Conservation (phyloP, 257 asterid genomes). For the Handroanthus guayacan region DNA sequence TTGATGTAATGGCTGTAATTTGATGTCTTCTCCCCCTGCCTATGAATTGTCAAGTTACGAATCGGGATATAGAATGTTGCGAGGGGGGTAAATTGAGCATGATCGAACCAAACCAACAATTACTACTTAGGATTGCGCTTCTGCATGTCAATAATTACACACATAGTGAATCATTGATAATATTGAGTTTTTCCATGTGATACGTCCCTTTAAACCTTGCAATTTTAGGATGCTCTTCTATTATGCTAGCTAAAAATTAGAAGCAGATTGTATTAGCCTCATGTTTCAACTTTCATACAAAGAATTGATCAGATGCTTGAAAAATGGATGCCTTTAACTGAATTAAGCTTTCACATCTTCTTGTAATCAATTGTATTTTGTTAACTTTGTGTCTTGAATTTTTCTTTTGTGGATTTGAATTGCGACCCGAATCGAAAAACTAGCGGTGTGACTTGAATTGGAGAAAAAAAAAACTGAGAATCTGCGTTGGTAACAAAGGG, state of each 20-base stretch:
- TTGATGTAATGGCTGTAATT: conserved; percentile 47
- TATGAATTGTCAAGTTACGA: conserved; percentile 29
- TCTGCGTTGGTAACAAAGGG: too few species aligned
- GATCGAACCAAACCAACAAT: neutral
- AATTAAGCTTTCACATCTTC: conserved; percentile 13
- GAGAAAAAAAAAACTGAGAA: too few species aligned
- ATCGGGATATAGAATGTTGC: conserved; percentile 6
- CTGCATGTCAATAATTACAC: neutral
- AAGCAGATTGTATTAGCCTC: conserved; percentile 87
- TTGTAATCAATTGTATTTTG: conserved; percentile 27
- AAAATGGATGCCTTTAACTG: neutral
- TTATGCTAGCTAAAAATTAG: conserved; percentile 78
- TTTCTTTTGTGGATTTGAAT: too few species aligned
- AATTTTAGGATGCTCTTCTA: conserved; percentile 80
- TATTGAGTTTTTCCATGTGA: conserved; percentile 19
- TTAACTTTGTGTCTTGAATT: too few species aligned
- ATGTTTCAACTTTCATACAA: conserved; percentile 92
- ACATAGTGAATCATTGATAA: neutral
- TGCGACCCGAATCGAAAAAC: too few species aligned
- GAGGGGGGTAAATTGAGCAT: conserved; percentile 1
- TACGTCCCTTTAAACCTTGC: conserved; percentile 22
- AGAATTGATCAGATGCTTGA: conserved; percentile 66
- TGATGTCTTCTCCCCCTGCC: conserved; percentile 48
- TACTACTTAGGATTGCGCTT: neutral
- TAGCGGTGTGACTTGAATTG: too few species aligned